Evolutionary conservation across 805 yeast species (phyloP), one percentile per base, ranked within the genome.

Genomic region (Kuraishia cidri): DNA sequence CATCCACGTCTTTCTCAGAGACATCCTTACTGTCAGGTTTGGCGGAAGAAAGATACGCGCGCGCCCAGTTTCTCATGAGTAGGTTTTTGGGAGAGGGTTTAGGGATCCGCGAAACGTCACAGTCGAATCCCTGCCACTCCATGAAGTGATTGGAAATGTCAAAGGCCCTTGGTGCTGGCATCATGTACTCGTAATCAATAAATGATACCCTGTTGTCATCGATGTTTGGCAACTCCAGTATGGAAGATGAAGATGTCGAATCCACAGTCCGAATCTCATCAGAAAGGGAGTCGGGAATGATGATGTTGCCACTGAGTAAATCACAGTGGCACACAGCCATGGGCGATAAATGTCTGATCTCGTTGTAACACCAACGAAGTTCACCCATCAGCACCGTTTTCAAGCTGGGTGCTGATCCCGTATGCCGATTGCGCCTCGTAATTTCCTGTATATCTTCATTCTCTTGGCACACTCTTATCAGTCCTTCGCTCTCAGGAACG

Each of bases 101-200:
- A 0, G 86, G 86, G 25, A 81, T 77, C 6, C 68, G 67, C 9
- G 62, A 50, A 16, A 69, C 63, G 41, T 76, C 75, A 50, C 92
- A 82, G 39, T 77, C 75, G 44, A 79, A 80, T 2, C 92, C 92
- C 50, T 81, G 92, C 86, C 88, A 79, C 49, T 79, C 87, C 48
- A 77, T 75, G 41, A 79, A 72, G 52, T 79, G 87, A 42, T 79
- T 79, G 10, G 86, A 79, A 15, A 79, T 75, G 46, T 79, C 87
- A 47, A 78, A 79, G 0, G 82, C 86, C 30, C 87, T 53, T 4
- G 86, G 84, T 3, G 80, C 81, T 8, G 78, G 79, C 39, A 75
- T 62, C 72, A 79, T 72, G 44, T 79, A 79, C 55, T 79, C 87
- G 46, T 79, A 79, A 47, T 79, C 87, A 29, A 79, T 79, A 43